Evolutionary conservation across 305 asterid species (phyloP), one percentile per base, ranked within the genome.

Genomic region (Ilex paraguariensis): DNA sequence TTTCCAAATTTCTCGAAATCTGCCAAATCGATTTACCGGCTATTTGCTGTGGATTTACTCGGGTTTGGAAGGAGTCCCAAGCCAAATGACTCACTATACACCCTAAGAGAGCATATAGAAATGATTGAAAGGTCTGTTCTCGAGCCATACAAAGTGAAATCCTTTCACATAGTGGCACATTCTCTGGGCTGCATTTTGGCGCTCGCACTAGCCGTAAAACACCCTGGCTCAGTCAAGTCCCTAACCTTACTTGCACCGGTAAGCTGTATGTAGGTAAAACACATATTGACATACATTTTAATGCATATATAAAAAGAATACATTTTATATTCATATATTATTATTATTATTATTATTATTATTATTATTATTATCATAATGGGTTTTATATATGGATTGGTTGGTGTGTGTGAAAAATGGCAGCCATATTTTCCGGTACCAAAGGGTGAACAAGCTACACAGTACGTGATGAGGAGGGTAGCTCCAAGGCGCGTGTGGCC

Each of bases 401-500:
- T 36, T 4, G 42, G 13, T 56, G 13, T 30, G 56, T 40, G 39
- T 46, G 16, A 14, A 58, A 21, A 53, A n/a, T 60, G 66, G 81
- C 86, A 91, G 98, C 98, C 98, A 28, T 92, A 85, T 80, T 92
- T 92, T 57, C 98, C 98, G 13, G 70, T 75, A 7, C 97, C 97
- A 7, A 79, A 81, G 59, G 98, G 95, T 2, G 98, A 84, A 53
- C 81, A 79, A 48, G 87, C 96, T 0, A 80, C 96, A 5, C 98
- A 92, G 13, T 75, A 89, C 73, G 89, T 87, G 90, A 87, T 92
- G 97, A 74, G 92, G 39, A 82, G 80, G 45, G 78, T 92, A 72
- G 98, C 97, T 5, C 98, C 97, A 15, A 78, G 97, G 76, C 89
- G 91, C 16, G 87, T 92, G 69, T 92, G 97, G 97, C 98, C 98